Percentiles rank a stretch among this genome's conserved stretches.
Evolutionary conservation across 2,329 filamentous ascomycete genomes (phyloP).

Genomic region (Pseudogymnoascus sp.): DNA sequence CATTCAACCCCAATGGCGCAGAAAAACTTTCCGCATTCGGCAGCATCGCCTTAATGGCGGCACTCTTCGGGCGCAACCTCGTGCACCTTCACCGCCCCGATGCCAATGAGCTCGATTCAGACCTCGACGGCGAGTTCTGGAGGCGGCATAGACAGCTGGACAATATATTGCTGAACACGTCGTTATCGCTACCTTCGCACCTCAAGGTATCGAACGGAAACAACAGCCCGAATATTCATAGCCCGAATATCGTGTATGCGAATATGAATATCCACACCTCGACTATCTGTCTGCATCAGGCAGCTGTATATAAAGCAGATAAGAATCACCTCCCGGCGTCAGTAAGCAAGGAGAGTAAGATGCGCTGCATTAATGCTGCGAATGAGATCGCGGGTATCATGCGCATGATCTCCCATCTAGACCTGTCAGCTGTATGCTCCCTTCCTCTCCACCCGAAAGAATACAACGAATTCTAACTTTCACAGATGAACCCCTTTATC

Average conservation of each 20-base stretch:
- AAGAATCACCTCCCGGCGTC: conserved; percentile 71
- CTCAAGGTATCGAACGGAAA: conserved; percentile 68
- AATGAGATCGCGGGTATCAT: conserved; percentile 92
- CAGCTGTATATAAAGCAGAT: conserved; percentile 94
- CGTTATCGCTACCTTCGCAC: conserved; percentile 70
- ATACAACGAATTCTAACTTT: conserved; percentile 14
- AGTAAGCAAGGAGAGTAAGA: conserved; percentile 82
- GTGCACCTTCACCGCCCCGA: conserved; percentile 85
- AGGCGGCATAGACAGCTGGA: conserved; percentile 85
- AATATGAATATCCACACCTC: conserved; percentile 98
- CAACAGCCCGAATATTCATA: conserved; percentile 39
- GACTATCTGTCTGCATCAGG: conserved; percentile 95
- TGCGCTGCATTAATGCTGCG: conserved; percentile 85
- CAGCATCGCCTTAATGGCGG: conserved; percentile 77
- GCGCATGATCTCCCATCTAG: conserved; percentile 87
- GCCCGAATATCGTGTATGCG: conserved; percentile 82
- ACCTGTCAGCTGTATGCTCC: conserved; percentile 65
- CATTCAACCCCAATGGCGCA: conserved; percentile 64
- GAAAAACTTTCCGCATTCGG: conserved; percentile 69
- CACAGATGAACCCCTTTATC: conserved; percentile 87
- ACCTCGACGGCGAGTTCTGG: conserved; percentile 93
- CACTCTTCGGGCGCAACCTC: conserved; percentile 83
- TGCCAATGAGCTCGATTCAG: conserved; percentile 70
- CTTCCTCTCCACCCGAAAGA: not conserved
- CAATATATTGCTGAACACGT: conserved; percentile 80